phyloP scores from a whole-genome alignment of 2,329 filamentous ascomycete species.

The Fusarium aywerte region DNA sequence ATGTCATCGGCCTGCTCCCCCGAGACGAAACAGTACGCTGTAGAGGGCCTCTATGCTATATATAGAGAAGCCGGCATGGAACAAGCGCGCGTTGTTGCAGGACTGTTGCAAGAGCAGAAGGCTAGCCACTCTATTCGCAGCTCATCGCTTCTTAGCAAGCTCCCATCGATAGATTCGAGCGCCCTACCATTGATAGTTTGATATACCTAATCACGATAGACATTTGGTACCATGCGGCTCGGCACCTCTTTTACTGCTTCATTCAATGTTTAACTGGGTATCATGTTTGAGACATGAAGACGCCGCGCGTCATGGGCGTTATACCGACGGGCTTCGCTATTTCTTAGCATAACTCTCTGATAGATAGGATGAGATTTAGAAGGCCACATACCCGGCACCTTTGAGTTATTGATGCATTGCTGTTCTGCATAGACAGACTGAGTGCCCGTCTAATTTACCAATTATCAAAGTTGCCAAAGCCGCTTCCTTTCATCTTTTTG shows the following conservation, averaged over 20 bases:
- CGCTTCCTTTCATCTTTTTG: slow-evolving; percentile 82
- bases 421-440: not conserved
- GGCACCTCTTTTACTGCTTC: not conserved
- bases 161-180: slow-evolving; percentile 45
- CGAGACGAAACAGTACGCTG: slow-evolving; percentile 56
- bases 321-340: slow-evolving; percentile 11
- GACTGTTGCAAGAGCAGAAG: slow-evolving; percentile 53
- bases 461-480: slow-evolving; percentile 94
- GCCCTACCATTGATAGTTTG: slow-evolving; percentile 46
- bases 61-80: slow-evolving; percentile 58
- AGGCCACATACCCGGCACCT: slow-evolving; percentile 33
- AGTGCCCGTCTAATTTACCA: slow-evolving; percentile 67
- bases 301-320: slow-evolving; percentile 15
- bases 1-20: slow-evolving; percentile 58
- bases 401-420: slow-evolving; percentile 7
- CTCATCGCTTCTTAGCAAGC: slow-evolving; percentile 26
- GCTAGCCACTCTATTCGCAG: slow-evolving; percentile 10
- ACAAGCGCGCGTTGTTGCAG: slow-evolving; percentile 58
- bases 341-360: slow-evolving; percentile 35
- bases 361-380: slow-evolving; percentile 17
- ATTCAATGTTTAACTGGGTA: slow-evolving; percentile 1
- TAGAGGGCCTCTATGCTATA: slow-evolving; percentile 58
- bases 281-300: slow-evolving; percentile 16
- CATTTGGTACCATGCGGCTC: not conserved
- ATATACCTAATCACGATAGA: not conserved